Base-by-base conservation (phyloP, 1,284 basidiomycete genomes). In the Tremellales sp. region DNA sequence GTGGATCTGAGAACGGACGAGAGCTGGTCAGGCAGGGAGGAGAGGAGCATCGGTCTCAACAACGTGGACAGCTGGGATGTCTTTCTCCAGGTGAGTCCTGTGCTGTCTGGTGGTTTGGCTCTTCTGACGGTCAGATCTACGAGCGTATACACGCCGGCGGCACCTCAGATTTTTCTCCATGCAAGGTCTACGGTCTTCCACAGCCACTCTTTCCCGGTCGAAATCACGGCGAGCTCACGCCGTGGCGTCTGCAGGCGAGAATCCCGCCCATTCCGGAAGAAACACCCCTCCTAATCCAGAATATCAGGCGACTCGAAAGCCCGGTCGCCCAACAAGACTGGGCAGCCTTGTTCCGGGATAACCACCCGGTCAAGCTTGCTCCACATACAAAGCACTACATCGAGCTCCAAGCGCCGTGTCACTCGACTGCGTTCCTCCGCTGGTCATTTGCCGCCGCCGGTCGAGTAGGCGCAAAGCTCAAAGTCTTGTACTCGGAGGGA, bases 401-500 rank as follows among this genome's bases (percentile, higher is more conserved):
- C 11, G 61, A 62, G 25, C 49, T 62, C 5, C 50, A 51, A 43
- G 56, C 56, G 17, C 51, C 53, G 11, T 51, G 48, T 12, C 60
- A 65, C 40, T 65, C 60, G 3, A 65, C 62, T 11, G 62, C 62
- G 2, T 65, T 62, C 44, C 33, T 53, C 11, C 43, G 36, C 22
- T 57, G 48, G 48, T 33, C 36, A 2, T 61, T 63, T 48, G 41
- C 27, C 6, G 19, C 57, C 2, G 23, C 26, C 4, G 12, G 41
- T 2, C 24, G 40, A 6, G 40, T 51, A 6, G 40, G 40, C 3
- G 43, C 59, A 45, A 51, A 42, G 24, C 44, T 60, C 27, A 63
- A 59, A 39, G 27, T 61, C 25, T 60, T 53, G 3, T 65, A 65
- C 26, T 62, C 62, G 10, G 62, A 65, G 46, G 60, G 56, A 2